These are phyloP conservation scores for Panaeolus papilionaceus DNA, from an alignment of 768 basidiomycete genomes.

Conservation along the genomic window DNA sequence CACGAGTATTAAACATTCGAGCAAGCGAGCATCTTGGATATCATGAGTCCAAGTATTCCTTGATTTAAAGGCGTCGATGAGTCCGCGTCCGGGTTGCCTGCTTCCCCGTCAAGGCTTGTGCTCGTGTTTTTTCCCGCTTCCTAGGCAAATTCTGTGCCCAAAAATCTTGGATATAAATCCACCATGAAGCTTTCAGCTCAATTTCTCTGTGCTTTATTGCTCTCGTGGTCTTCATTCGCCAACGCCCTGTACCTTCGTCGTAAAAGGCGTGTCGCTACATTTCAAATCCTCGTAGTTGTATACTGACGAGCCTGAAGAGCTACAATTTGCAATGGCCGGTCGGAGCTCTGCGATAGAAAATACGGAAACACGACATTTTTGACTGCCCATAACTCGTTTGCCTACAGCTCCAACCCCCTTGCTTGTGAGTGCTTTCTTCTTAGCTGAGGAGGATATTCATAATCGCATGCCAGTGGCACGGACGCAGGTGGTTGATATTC, in stretches of 20 bases:
- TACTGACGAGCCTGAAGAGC: slow-evolving; percentile 33
- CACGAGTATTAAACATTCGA: not conserved
- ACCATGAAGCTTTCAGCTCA: not conserved
- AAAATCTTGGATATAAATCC: no score
- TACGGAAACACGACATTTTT: slow-evolving; percentile 59
- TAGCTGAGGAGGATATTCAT: not conserved
- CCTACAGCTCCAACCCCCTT: slow-evolving; percentile 52
- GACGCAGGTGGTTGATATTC: slow-evolving; percentile 57
- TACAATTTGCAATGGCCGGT: slow-evolving; percentile 67
- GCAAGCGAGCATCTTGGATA: not conserved
- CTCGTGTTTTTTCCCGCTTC: not conserved
- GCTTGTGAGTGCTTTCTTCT: slow-evolving; percentile 39
- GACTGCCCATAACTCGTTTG: slow-evolving; percentile 65
- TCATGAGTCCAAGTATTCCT: not conserved
- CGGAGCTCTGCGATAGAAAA: slow-evolving; percentile 62
- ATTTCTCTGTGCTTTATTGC: not conserved
- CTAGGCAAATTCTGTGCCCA: not conserved
- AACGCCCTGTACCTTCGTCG: not conserved
- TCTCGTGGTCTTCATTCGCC: not conserved
- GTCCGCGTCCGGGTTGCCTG: not conserved
- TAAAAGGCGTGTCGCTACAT: not conserved
- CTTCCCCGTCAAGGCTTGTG: not conserved
- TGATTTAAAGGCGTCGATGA: not conserved
- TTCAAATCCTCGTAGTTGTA: not conserved
- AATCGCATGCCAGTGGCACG: slow-evolving; percentile 43